Conservation (phyloP, 805 yeast genomes). For the Yarrowia sp. region DNA sequence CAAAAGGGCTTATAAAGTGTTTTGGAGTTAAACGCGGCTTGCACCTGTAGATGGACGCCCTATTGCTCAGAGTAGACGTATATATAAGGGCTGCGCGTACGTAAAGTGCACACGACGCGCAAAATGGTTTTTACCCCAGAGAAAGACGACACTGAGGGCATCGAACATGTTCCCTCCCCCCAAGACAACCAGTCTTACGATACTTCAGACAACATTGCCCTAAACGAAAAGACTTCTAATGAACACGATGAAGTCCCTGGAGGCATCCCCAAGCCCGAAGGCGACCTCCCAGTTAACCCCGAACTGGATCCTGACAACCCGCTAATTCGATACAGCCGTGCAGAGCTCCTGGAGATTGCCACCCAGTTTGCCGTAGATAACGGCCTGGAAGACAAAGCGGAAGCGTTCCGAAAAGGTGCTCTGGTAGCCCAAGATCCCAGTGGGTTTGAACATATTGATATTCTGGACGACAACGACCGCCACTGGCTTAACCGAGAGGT, state of each 20-base stretch:
- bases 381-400: conserved; percentile 7
- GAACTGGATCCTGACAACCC: conserved; percentile 22
- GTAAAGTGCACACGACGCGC: not conserved
- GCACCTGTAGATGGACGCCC: not conserved
- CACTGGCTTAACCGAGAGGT: conserved; percentile 45
- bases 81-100: not conserved
- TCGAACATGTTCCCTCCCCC: not conserved
- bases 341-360: conserved; percentile 14
- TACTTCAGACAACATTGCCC: not conserved
- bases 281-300: not conserved
- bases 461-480: conserved; percentile 40
- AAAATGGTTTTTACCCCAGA: not conserved
- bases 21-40: not conserved
- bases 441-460: conserved; percentile 41
- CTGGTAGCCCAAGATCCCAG: conserved; percentile 50
- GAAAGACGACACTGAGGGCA: conserved; percentile 1
- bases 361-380: conserved; percentile 6
- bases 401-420: conserved; percentile 47
- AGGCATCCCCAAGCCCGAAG: not conserved
- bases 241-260: not conserved
- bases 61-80: not conserved
- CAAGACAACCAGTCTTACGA: not conserved
- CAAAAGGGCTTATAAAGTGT: not conserved
- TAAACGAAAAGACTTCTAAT: conserved; percentile 9
- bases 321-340: not conserved